Evolutionary conservation across 1,139 yeast species (phyloP).

Genomic region (Debaryomyces nepalensis): DNA sequence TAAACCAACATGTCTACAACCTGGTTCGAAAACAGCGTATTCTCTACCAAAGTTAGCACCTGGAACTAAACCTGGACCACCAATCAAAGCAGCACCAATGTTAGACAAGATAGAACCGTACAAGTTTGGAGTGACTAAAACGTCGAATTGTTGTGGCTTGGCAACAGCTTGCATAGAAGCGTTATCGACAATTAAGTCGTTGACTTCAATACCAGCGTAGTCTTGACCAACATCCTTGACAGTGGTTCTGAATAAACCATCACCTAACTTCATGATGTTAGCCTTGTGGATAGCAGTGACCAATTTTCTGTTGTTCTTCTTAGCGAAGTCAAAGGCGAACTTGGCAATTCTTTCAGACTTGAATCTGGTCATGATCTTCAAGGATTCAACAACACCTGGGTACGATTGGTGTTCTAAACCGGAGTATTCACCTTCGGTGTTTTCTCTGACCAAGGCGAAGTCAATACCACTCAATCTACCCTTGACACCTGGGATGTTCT

Average conservation of each 20-base stretch:
- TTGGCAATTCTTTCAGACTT: slow-evolving; percentile 97
- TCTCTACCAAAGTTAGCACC: slow-evolving; percentile 99
- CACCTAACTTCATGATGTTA: slow-evolving; percentile 98
- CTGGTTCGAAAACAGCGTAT: slow-evolving; percentile 98
- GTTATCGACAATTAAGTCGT: slow-evolving; percentile 96
- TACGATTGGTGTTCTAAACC: slow-evolving; percentile 98
- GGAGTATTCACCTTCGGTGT: slow-evolving; percentile 97
- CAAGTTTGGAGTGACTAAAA: slow-evolving; percentile 95
- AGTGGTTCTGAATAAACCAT: slow-evolving; percentile 95
- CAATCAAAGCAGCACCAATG: slow-evolving; percentile 97
- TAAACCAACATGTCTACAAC: slow-evolving; percentile 98
- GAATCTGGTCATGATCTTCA: slow-evolving; percentile 91
- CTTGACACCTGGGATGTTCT: slow-evolving; percentile 93
- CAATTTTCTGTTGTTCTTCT: slow-evolving; percentile 85
- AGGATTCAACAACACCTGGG: slow-evolving; percentile 96
- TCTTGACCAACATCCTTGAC: slow-evolving; percentile 89
- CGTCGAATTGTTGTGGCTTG: slow-evolving; percentile 97
- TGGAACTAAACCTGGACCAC: slow-evolving; percentile 99
- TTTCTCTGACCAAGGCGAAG: slow-evolving; percentile 94
- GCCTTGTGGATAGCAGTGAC: slow-evolving; percentile 99
- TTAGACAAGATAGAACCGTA: slow-evolving; percentile 97
- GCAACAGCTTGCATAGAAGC: slow-evolving; percentile 99
- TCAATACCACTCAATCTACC: slow-evolving; percentile 88
- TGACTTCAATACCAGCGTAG: slow-evolving; percentile 82
- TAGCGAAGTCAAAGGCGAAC: slow-evolving; percentile 95